Conservation (phyloP, 2,329 filamentous ascomycete species). For the Claviceps pusilla region DNA sequence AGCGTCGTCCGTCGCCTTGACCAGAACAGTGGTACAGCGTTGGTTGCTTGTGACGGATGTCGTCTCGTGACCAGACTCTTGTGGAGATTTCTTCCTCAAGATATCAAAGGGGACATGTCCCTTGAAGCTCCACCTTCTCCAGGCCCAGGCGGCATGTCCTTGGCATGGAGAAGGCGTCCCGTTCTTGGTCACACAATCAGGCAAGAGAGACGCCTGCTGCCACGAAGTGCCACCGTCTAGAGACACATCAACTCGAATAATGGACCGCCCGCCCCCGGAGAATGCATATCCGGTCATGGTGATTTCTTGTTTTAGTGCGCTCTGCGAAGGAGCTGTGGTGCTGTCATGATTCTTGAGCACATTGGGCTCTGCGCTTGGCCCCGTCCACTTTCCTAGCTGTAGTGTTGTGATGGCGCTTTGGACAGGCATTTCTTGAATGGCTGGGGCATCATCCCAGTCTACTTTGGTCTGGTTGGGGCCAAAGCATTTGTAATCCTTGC, state of each 20-base stretch:
- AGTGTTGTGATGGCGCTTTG: conserved; percentile 49
- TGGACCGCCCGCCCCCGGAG: conserved; percentile 49
- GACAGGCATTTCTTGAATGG: conserved; percentile 55
- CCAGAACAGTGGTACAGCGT: conserved; percentile 37
- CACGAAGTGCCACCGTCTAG: conserved; percentile 48
- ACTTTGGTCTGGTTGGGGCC: conserved; percentile 45
- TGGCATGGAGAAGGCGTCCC: conserved; percentile 16
- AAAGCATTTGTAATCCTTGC: conserved; percentile 54
- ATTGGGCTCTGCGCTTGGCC: not conserved
- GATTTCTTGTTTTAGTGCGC: conserved; percentile 14
- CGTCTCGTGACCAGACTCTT: not conserved
- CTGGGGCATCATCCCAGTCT: conserved; percentile 46
- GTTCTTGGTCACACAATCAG: conserved; percentile 25
- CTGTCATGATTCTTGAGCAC: not conserved
- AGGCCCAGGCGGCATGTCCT: conserved; percentile 43
- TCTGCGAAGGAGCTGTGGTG: not conserved
- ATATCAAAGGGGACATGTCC: conserved; percentile 26
- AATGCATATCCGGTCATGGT: conserved; percentile 49
- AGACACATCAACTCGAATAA: conserved; percentile 53
- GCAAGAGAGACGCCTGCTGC: conserved; percentile 46
- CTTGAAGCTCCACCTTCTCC: conserved; percentile 47
- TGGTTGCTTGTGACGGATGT: conserved; percentile 9
- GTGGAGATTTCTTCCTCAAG: conserved; percentile 9
- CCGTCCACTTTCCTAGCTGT: conserved; percentile 24
- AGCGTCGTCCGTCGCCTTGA: conserved; percentile 50